A percentile compares a stretch with the other conserved stretches of the same genome.
These are phyloP conservation scores for Amyloporia xantha DNA, from an alignment of 768 basidiomycete species.

Conservation along the genomic window DNA sequence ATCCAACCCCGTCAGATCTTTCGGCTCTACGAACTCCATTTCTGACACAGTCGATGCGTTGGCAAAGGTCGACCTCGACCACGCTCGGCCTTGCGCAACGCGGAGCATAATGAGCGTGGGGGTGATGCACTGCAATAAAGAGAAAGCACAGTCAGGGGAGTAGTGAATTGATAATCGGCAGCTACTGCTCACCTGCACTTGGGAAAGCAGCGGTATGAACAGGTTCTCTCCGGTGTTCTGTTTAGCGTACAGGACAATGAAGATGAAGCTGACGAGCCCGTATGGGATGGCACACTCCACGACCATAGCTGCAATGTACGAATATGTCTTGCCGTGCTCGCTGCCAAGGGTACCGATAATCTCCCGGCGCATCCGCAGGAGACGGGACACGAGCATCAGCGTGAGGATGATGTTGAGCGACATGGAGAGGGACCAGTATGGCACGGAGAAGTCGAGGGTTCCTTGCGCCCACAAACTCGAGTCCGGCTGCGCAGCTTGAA, in stretches of 20 bases:
- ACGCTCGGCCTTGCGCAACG: conserved; percentile 16
- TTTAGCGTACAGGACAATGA: conserved; percentile 17
- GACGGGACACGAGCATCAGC: conserved; percentile 16
- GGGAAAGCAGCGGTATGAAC: conserved; percentile 17
- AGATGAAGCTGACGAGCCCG: conserved; percentile 17
- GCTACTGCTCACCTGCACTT: conserved; percentile 17
- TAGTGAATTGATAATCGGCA: background rate
- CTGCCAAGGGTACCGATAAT: conserved; percentile 11
- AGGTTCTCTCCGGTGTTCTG: conserved; percentile 13
- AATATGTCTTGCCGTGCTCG: conserved; percentile 9
- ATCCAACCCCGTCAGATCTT: background rate
- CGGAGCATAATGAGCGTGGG: conserved; percentile 21
- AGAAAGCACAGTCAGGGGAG: background rate
- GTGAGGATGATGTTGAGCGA: conserved; percentile 19
- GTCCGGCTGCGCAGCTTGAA: conserved; percentile 13
- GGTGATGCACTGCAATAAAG: conserved; percentile 13
- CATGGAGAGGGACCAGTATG: conserved; percentile 20
- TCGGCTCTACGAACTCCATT: background rate
- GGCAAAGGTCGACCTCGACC: background rate
- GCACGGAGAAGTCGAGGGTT: conserved; percentile 13
- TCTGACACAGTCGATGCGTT: background rate
- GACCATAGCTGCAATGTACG: conserved; percentile 21
- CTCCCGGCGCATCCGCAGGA: conserved; percentile 20
- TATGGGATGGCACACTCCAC: conserved; percentile 22
- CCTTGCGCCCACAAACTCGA: conserved; percentile 10